These are phyloP conservation scores for Debaryomyces singareniensis DNA, from an alignment of 1,139 yeast genomes.

Conservation along the genomic window DNA sequence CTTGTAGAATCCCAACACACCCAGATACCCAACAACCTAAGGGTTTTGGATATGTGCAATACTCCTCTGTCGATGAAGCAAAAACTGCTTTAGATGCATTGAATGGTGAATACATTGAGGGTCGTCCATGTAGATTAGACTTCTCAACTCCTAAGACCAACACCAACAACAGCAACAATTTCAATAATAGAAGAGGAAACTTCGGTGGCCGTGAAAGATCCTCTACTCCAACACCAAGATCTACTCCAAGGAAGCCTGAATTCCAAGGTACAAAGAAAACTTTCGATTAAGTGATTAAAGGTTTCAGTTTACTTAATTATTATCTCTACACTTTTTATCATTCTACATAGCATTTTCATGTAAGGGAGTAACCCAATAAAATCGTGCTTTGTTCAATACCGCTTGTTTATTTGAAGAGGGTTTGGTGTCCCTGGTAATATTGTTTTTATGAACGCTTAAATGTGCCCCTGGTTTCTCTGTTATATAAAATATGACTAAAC, in stretches of 20 bases:
- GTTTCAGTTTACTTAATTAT: too few relatives aligned
- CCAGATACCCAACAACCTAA: slow-evolving; percentile 98
- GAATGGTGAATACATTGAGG: slow-evolving; percentile 84
- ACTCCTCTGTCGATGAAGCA: slow-evolving; percentile 80
- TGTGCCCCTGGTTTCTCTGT: too few relatives aligned
- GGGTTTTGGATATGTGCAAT: slow-evolving; percentile 98
- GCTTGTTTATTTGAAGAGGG: too few relatives aligned
- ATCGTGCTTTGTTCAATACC: too few relatives aligned
- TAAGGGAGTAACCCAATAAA: too few relatives aligned
- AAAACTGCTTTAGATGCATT: slow-evolving; percentile 80
- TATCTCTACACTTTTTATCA: too few relatives aligned
- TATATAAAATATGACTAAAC: too few relatives aligned
- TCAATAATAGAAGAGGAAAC: slow-evolving; percentile 27
- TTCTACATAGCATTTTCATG: too few relatives aligned
- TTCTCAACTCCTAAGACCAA: slow-evolving; percentile 84
- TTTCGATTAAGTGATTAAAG: slow-evolving; percentile 62
- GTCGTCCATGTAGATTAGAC: slow-evolving; percentile 93
- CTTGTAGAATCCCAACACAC: slow-evolving; percentile 94
- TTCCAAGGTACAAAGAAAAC: slow-evolving; percentile 76
- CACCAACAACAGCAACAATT: slow-evolving; percentile 22
- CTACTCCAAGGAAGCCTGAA: slow-evolving; percentile 50
- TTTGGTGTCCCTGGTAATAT: too few relatives aligned
- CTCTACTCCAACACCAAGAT: slow-evolving; percentile 36
- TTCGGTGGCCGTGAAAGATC: slow-evolving; percentile 41
- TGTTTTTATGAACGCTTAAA: too few relatives aligned